Evolutionary conservation across 257 asterid genomes (phyloP), one percentile per base, ranked within the genome.

Genomic region (Nicotiana paniculata): DNA sequence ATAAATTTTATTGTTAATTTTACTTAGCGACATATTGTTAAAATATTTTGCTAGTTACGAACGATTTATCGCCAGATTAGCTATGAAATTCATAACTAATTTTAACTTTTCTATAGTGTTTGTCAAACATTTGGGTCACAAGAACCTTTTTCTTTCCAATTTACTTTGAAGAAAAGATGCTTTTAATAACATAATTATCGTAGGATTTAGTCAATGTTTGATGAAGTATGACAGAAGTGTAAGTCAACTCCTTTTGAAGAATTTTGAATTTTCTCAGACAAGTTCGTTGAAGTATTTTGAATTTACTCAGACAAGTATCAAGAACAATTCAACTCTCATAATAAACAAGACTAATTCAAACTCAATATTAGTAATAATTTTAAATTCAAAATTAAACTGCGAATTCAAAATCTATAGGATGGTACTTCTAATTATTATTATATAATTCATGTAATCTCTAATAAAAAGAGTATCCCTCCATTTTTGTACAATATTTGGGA

Each of bases 191-290:
- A 72, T 72, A 72, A 72, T 70, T 21, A 46, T 74, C 0, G 26
- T 26, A 48, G 79, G 43, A 74, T 74, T 74, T 48, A 24, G 79
- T 74, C 79, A 74, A 26, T 74, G 79, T 74, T 74, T 74, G 79
- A 61, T 72, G 59, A 46, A 72, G 37, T 46, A 12, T 12, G 1
- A 24, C 35, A 72, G 13, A 46, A 43, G 78, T 72, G 13, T 12
- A 46, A 72, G 78, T 46, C 78, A 72, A 72, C 78, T 72, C 21
- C 46, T 72, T 55, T 72, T 46, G 24, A 55, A 17, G 18, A 5
- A 55, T 5, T 55, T 55, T 55, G 61, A 17, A 17, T 55, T 55
- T 55, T 4, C 61, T 55, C 61, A 18, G 61, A 55, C 61, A 15
- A 16, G 61, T 48, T 8, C 54, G 43, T 37, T 72, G 78, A 72